Evolutionary conservation across 352 stramenopile species (phyloP).

Genomic region (Phytophthora hibernalis): DNA sequence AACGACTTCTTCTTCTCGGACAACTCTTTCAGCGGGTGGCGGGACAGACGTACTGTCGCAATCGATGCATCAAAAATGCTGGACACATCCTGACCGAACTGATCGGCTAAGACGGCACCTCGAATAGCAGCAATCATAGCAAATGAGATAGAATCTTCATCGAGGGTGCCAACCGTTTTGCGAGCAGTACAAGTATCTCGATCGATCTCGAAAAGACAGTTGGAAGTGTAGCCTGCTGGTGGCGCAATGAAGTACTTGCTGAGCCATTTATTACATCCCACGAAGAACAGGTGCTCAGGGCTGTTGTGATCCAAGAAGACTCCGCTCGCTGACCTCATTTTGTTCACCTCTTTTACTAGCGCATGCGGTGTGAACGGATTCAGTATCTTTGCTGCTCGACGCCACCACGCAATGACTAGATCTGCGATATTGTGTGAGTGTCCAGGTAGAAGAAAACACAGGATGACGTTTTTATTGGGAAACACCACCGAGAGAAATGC

Average conservation of each 20-base stretch:
- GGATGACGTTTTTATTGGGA: constrained; percentile 10
- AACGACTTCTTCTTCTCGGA: constrained; percentile 14
- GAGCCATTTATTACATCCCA: constrained; percentile 2
- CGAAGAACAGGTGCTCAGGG: constrained; percentile 1
- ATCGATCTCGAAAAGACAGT: constrained; percentile 23
- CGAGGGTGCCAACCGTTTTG: constrained; percentile 9
- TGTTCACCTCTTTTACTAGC: constrained; percentile 3
- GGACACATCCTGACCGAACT: background rate
- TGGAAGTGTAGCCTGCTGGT: constrained; percentile 9
- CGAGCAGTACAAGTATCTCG: constrained; percentile 10
- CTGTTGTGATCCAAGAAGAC: constrained; percentile 19
- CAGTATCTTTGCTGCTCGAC: background rate
- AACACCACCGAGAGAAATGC: constrained; percentile 5
- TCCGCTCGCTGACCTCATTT: constrained; percentile 6
- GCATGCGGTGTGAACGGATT: constrained; percentile 6
- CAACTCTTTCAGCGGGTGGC: constrained; percentile 6
- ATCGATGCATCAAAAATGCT: constrained; percentile 11
- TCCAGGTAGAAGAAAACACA: constrained; percentile 5
- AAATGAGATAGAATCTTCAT: constrained; percentile 7
- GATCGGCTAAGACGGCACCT: background rate
- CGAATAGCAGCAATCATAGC: constrained; percentile 3
- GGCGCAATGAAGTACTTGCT: constrained; percentile 14
- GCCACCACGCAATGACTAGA: constrained; percentile 17
- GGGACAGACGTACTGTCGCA: background rate
- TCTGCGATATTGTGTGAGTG: constrained; percentile 17